These are phyloP conservation scores for Termitomyces sp. DNA, from an alignment of 768 basidiomycete species.

Conservation along the genomic window DNA sequence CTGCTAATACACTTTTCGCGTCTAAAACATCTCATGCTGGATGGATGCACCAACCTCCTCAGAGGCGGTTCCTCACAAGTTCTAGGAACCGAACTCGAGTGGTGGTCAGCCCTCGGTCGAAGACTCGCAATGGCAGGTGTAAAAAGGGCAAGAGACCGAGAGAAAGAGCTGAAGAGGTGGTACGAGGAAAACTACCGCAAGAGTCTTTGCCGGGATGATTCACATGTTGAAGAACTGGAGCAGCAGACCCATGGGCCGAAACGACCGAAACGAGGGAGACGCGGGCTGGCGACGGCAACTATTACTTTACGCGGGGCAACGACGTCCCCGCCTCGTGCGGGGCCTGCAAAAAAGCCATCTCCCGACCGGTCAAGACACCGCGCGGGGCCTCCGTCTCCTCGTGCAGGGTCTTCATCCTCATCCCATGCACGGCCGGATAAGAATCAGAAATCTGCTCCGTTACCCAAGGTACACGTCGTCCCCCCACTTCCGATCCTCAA, in stretches of 20 bases:
- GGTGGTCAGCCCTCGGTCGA: conserved; percentile 13
- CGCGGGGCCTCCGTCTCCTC: not conserved
- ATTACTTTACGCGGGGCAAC: conserved; percentile 48
- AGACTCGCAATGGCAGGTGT: conserved; percentile 59
- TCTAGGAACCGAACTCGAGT: not conserved
- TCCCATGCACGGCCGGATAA: not conserved
- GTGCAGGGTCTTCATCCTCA: conserved; percentile 6
- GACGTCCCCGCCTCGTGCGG: conserved; percentile 3
- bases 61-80: conserved; percentile 47
- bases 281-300: conserved; percentile 62
- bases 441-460: not conserved
- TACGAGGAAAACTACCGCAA: conserved; percentile 26
- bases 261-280: conserved; percentile 42
- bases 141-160: conserved; percentile 59
- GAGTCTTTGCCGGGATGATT: not conserved
- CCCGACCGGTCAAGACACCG: conserved; percentile 4
- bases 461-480: conserved; percentile 48
- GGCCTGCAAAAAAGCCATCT: not conserved
- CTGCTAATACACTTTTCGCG: conserved; percentile 46
- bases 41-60: conserved; percentile 56
- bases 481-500: conserved; percentile 48
- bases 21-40: conserved; percentile 67
- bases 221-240: conserved; percentile 4
- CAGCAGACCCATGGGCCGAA: conserved; percentile 10
- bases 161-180: conserved; percentile 56